Base-by-base conservation (phyloP, 2,329 filamentous ascomycete species). In the Cladosporium oxysporum region DNA sequence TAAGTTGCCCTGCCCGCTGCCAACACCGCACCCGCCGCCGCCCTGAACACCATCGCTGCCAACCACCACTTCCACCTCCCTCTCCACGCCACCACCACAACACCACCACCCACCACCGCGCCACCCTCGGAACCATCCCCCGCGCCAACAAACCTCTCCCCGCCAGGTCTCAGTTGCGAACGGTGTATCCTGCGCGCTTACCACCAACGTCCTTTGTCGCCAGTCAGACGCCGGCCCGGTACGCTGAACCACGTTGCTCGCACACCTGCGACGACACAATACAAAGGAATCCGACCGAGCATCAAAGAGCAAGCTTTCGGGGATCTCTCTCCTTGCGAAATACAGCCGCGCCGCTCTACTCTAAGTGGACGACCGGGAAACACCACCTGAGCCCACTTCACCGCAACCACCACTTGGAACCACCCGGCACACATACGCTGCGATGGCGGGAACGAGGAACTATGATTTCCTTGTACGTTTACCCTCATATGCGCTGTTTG, bases 361-460 rank as follows among this genome's bases (percentile, higher is more conserved):
- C 50, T 47, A 57, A 44, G 21, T 57, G 50, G 61, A 63, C 61
- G 61, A 63, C 61, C 50, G 35, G 50, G 50, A 41, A 31, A 55
- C 7, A 55, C 12, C 5, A 28, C 12, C 18, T 21, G 23, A 49
- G 47, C 29, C 52, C 28, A 55, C 52, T 12, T n/a, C n/a, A 31
- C 28, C 49, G 47, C 33, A 49, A 29, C 6, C 52, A 55, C n/a
- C n/a, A 55, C 52, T 37, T 53, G 31, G n/a, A 62, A 53, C 31
- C 60, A 33, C 28, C 41, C 35, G 50, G 26, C 2, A 57, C 44
- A 53, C 59, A 37, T 52, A 37, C 35, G 31, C 55, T 59, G 50
- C 70, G 71, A 99, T 99, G 95, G 93, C 95, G 76, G 92, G 91
- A 81, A 96, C 94, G 85, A 89, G 95, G 82, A 99, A 99, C 85